Evolutionary conservation across 2,329 filamentous ascomycete species (phyloP).

Genomic region (Myriosclerotinia curreyana): DNA sequence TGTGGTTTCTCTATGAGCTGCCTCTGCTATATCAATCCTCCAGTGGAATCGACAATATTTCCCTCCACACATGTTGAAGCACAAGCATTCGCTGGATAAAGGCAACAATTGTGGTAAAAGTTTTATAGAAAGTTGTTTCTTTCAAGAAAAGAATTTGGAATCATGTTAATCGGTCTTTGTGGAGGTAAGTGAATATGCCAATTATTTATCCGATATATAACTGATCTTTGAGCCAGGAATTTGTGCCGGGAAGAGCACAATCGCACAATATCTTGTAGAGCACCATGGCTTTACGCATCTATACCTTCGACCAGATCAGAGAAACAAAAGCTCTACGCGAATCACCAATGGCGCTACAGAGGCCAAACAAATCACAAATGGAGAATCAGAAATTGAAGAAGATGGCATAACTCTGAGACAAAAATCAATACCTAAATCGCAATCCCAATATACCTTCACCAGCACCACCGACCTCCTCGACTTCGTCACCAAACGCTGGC

Average conservation of each 20-base stretch:
- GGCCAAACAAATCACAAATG: not conserved
- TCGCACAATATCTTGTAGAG: constrained; percentile 82
- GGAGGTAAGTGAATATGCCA: constrained; percentile 51
- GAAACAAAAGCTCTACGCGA: not conserved
- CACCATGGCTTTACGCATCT: constrained; percentile 79
- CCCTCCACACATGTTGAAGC: constrained; percentile 2
- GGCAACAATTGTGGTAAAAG: not conserved
- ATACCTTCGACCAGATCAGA: constrained; percentile 47
- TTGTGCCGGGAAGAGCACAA: constrained; percentile 87
- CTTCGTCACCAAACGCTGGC: constrained; percentile 83
- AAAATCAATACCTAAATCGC: constrained; percentile 11
- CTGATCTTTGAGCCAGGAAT: constrained; percentile 58
- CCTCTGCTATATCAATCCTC: not conserved
- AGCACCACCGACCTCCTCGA: constrained; percentile 69
- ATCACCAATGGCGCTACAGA: constrained; percentile 16
- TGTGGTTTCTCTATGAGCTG: constrained; percentile 8
- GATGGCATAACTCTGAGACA: constrained; percentile 14
- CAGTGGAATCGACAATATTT: not conserved
- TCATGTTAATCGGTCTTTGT: constrained; percentile 75
- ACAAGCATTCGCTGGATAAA: not conserved
- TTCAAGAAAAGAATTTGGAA: not conserved
- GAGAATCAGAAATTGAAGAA: constrained; percentile 17
- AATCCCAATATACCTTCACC: constrained; percentile 49
- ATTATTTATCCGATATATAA: not conserved
- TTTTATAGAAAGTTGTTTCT: not conserved